Conservation (phyloP, 2,329 filamentous ascomycete species). For the Elsinoe fawcettii region DNA sequence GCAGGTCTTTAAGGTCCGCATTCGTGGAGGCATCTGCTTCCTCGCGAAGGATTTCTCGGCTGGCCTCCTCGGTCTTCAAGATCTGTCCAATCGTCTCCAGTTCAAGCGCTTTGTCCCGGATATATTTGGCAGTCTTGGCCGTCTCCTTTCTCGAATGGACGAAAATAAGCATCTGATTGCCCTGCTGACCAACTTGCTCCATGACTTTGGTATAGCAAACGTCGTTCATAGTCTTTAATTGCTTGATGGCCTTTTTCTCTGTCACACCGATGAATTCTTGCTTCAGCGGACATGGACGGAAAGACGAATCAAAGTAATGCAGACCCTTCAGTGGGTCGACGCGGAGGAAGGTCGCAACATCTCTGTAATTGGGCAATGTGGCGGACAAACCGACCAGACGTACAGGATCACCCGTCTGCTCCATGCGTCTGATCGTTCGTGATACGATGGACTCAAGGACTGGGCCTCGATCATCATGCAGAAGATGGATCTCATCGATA, state of each 20-base stretch:
- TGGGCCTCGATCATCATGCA: slow-evolving; percentile 94
- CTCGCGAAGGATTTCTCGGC: slow-evolving; percentile 76
- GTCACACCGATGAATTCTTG: slow-evolving; percentile 98
- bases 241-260: slow-evolving; percentile 97
- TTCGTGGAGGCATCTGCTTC: slow-evolving; percentile 78
- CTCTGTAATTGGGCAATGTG: slow-evolving; percentile 90
- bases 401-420: slow-evolving; percentile 89
- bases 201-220: slow-evolving; percentile 97
- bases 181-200: slow-evolving; percentile 85
- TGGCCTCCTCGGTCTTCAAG: slow-evolving; percentile 83
- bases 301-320: slow-evolving; percentile 95
- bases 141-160: slow-evolving; percentile 98
- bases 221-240: slow-evolving; percentile 98
- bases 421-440: slow-evolving; percentile 82
- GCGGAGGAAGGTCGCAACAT: slow-evolving; percentile 90
- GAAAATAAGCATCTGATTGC: slow-evolving; percentile 98
- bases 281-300: slow-evolving; percentile 83
- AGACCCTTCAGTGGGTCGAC: slow-evolving; percentile 78
- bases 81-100: slow-evolving; percentile 96
- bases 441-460: slow-evolving; percentile 96
- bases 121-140: slow-evolving; percentile 91
- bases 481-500: slow-evolving; percentile 95
- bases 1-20: slow-evolving; percentile 79
- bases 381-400: slow-evolving; percentile 88
- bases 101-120: slow-evolving; percentile 94